Base-by-base conservation (phyloP, 2,329 filamentous ascomycete species). In the Helminthosporium solani region DNA sequence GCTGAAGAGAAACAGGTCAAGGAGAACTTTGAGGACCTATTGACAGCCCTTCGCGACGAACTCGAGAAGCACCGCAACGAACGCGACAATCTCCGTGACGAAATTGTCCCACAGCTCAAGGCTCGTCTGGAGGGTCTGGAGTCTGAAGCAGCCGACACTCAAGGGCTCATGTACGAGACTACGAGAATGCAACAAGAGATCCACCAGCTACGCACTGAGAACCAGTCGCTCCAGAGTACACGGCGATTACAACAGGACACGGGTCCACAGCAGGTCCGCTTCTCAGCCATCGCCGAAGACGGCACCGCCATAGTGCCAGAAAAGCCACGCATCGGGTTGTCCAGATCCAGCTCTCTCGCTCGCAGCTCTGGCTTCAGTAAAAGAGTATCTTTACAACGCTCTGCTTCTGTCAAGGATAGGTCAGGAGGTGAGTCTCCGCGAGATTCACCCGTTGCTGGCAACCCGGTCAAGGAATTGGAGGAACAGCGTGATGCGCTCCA, bases 401-500 rank as follows among this genome's bases (percentile, higher is more conserved):
- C 74, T 8, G 74, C 73, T 36, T 76, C 73, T 1, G 64, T 70
- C 40, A 71, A 71, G 39, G 65, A 64, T 23, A 54, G 60, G 36
- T 66, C 65, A 40, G 60, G 62, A 9, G 61, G 59, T 11, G 61
- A 63, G 30, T 82, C 85, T 1, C 90, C 96, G 56, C 82, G 88
- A 23, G 61, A 67, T 9, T 52, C 45, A 5, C 50, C 63, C 1
- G 46, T 53, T 9, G 46, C 50, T 20, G 62, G 57, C 45, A 69
- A 70, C 35, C 67, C 65, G 1, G 78, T 96, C 15, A 96, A 95
- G 70, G 92, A 97, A 55, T 85, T 96, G 9, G 92, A 97, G 71
- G 85, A 89, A 34, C 94, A 99, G 73, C 83, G 94, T 37, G 92
- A 99, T 70, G 91, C 92, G 1, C 78, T 99, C 6, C 94, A 97